A percentile compares a stretch with the other conserved stretches of the same genome.
phyloP scores from a whole-genome alignment of 192 early-diverging fungal species.

The Diversispora epigaea region DNA sequence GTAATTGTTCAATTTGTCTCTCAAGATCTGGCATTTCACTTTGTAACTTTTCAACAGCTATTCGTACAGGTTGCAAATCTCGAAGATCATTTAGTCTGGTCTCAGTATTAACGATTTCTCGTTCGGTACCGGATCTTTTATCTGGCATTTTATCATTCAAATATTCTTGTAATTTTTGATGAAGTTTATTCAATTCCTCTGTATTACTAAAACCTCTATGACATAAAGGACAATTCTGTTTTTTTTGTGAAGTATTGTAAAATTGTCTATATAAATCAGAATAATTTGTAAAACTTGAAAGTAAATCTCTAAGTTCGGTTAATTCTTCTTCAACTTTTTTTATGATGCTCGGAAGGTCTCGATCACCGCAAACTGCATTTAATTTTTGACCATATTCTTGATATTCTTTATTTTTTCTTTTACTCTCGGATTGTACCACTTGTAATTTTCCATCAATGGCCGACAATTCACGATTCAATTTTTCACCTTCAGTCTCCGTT shows the following conservation, averaged over 20 bases:
- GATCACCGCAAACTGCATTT: not conserved
- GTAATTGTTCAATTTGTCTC: constrained; percentile 32
- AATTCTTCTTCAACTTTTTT: constrained; percentile 7
- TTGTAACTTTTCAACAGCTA: constrained; percentile 47
- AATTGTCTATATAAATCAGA: constrained; percentile 66
- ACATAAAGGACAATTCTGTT: constrained; percentile 81
- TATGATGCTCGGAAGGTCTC: not conserved
- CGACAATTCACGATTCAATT: not conserved
- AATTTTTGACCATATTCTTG: not conserved
- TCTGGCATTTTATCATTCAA: constrained; percentile 38
- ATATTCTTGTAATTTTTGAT: constrained; percentile 31
- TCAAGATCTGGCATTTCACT: constrained; percentile 53
- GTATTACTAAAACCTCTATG: constrained; percentile 64
- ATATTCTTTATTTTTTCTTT: not conserved
- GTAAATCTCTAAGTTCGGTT: too few relatives aligned
- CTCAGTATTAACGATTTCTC: constrained; percentile 48
- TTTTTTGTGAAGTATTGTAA: constrained; percentile 59
- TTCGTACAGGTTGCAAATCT: constrained; percentile 43
- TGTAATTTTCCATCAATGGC: not conserved
- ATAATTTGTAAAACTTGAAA: constrained; percentile 46
- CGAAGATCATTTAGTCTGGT: constrained; percentile 36
- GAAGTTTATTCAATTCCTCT: constrained; percentile 42
- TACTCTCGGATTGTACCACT: not conserved
- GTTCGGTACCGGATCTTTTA: constrained; percentile 36
- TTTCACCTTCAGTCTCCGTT: not conserved